These are phyloP conservation scores for Pichia sp. DNA, from an alignment of 1,139 yeast genomes.

Conservation along the genomic window DNA sequence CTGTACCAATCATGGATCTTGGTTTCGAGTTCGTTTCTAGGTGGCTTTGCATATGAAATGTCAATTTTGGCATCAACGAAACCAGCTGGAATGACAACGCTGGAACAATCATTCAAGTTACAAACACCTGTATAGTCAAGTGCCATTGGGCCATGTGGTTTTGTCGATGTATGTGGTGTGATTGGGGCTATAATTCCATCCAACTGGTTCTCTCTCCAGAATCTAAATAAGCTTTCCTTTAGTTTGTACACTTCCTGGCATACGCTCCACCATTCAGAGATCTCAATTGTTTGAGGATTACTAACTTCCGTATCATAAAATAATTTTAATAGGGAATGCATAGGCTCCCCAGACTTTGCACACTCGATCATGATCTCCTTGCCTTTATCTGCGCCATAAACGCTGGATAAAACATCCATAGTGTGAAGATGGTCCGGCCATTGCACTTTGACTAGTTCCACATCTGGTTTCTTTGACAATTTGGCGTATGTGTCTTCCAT, in stretches of 20 bases:
- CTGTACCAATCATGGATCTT: conserved; percentile 41
- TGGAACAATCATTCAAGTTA: conserved; percentile 17
- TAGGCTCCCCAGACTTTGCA: conserved; percentile 39
- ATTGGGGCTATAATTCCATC: conserved; percentile 20
- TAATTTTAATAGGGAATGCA: conserved; percentile 17
- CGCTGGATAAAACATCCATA: conserved; percentile 9
- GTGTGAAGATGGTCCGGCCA: conserved; percentile 33
- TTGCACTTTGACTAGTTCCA: conserved; percentile 39
- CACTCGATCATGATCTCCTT: conserved; percentile 28
- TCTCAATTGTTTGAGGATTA: conserved; percentile 26
- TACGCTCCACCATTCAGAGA: conserved; percentile 30
- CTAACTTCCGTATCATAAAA: conserved; percentile 13
- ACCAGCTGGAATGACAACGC: conserved; percentile 19
- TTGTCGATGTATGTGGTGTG: conserved; percentile 14
- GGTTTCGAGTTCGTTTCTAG: conserved; percentile 32
- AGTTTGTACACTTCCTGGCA: conserved; percentile 25
- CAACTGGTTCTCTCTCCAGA: conserved; percentile 25
- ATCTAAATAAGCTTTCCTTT: conserved; percentile 25
- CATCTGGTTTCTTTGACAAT: conserved; percentile 28
- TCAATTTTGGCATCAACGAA: conserved; percentile 15
- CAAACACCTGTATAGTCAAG: conserved; percentile 17
- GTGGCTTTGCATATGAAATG: conserved; percentile 12
- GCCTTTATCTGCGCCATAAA: conserved; percentile 44
- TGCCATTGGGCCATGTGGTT: conserved; percentile 4
- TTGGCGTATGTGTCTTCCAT: conserved; percentile 27